Evolutionary conservation across 352 stramenopile genomes (phyloP).

Genomic region (Porosira glacialis): DNA sequence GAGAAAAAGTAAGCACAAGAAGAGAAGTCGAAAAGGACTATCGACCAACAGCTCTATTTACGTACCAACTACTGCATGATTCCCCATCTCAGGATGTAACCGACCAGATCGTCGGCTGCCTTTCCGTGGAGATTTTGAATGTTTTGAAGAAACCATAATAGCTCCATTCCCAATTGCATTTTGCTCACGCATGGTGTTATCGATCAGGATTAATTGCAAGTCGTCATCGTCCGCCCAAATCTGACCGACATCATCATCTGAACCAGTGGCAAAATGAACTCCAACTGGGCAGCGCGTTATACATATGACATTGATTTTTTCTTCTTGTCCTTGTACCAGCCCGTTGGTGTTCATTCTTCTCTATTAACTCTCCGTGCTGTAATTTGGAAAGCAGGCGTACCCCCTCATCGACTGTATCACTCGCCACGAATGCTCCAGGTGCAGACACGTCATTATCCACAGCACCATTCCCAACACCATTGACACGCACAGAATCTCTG

Average conservation of each 20-base stretch:
- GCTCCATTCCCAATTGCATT: no score
- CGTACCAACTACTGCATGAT: no score
- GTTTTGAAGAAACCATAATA: no score
- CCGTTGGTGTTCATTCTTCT: constrained; percentile 37
- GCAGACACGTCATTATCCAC: constrained; percentile 1
- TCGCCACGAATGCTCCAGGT: constrained; percentile 66
- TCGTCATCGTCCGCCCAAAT: constrained; percentile 85
- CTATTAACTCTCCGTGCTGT: constrained; percentile 53
- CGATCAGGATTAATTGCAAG: constrained; percentile 33
- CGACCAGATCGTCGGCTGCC: no score
- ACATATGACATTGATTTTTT: constrained; percentile 80
- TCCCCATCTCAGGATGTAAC: no score
- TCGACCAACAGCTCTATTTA: no score
- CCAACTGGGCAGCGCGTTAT: constrained; percentile 82
- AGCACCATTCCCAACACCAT: not conserved
- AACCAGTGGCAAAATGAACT: constrained; percentile 87
- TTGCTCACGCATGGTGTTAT: no score
- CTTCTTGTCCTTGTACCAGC: constrained; percentile 48
- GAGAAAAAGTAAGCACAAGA: no score
- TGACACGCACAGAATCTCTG: not conserved
- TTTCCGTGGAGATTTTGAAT: no score
- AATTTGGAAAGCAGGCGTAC: constrained; percentile 66
- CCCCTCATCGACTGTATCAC: constrained; percentile 72
- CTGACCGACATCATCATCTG: constrained; percentile 88
- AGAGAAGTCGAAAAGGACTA: no score